A percentile compares a stretch with the other conserved stretches of the same genome.
These are phyloP conservation scores for Apiospora rasikravindrae DNA, from an alignment of 2,329 filamentous ascomycete genomes.

Conservation along the genomic window DNA sequence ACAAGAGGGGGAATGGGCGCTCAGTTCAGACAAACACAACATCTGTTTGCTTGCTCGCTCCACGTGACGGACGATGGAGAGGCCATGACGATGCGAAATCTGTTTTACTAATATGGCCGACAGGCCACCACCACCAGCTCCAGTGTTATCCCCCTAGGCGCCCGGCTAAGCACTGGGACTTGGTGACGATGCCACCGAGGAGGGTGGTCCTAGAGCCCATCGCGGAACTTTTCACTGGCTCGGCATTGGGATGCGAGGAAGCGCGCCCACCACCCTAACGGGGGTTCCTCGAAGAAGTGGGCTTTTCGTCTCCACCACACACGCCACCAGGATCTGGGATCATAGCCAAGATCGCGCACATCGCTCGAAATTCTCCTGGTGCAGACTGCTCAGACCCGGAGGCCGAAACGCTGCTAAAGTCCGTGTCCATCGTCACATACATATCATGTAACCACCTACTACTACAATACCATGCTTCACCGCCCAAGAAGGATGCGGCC, in stretches of 20 bases:
- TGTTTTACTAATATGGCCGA: neutral
- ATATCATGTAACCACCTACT: neutral
- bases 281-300: neutral
- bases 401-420: neutral
- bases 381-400: neutral
- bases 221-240: conserved; percentile 1
- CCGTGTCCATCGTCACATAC: neutral
- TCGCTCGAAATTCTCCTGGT: neutral
- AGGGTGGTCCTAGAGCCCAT: neutral
- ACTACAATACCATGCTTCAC: neutral
- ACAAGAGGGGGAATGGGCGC: neutral
- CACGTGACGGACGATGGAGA: neutral
- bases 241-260: neutral
- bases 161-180: neutral
- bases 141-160: neutral
- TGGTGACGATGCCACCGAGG: neutral
- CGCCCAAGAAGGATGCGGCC: no score
- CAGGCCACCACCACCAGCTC: neutral
- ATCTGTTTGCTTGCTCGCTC: neutral
- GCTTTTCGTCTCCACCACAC: neutral
- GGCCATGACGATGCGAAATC: neutral
- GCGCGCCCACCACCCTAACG: neutral
- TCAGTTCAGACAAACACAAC: neutral
- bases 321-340: neutral
- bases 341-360: neutral